These are phyloP conservation scores for Debaryomyces sp. DNA, from an alignment of 1,139 yeast species.

Conservation along the genomic window DNA sequence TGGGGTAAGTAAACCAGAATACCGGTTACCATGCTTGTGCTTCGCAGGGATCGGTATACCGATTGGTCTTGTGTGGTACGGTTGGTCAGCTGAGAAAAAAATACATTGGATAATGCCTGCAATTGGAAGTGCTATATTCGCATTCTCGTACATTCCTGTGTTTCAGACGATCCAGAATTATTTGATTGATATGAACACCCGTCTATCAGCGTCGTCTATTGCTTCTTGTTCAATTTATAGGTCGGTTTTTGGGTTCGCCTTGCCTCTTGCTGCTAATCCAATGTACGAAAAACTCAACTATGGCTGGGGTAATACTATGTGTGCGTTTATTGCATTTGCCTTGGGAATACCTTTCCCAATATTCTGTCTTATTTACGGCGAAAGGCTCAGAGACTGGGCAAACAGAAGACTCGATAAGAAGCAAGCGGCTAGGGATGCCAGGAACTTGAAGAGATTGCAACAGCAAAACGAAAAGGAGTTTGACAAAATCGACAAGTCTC, in stretches of 20 bases:
- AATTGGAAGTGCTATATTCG: constrained; percentile 57
- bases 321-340: constrained; percentile 55
- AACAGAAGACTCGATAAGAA: constrained; percentile 43
- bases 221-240: constrained; percentile 68
- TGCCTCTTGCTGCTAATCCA: constrained; percentile 50
- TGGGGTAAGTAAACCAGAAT: constrained; percentile 62
- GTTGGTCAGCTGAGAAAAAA: constrained; percentile 60
- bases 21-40: constrained; percentile 48
- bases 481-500: not conserved
- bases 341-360: constrained; percentile 69
- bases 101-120: constrained; percentile 60
- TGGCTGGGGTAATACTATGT: constrained; percentile 70
- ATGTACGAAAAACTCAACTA: constrained; percentile 52
- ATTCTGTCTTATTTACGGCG: constrained; percentile 58
- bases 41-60: constrained; percentile 52
- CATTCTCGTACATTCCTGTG: constrained; percentile 58
- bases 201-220: constrained; percentile 60
- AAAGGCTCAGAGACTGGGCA: constrained; percentile 57
- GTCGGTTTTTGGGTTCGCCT: constrained; percentile 58
- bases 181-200: constrained; percentile 65
- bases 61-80: constrained; percentile 59
- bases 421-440: constrained; percentile 45
- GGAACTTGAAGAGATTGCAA: constrained; percentile 23
- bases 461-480: constrained; percentile 10
- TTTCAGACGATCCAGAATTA: constrained; percentile 64